These are phyloP conservation scores for Daldinia childiae DNA, from an alignment of 495 filamentous ascomycete genomes.

Conservation along the genomic window DNA sequence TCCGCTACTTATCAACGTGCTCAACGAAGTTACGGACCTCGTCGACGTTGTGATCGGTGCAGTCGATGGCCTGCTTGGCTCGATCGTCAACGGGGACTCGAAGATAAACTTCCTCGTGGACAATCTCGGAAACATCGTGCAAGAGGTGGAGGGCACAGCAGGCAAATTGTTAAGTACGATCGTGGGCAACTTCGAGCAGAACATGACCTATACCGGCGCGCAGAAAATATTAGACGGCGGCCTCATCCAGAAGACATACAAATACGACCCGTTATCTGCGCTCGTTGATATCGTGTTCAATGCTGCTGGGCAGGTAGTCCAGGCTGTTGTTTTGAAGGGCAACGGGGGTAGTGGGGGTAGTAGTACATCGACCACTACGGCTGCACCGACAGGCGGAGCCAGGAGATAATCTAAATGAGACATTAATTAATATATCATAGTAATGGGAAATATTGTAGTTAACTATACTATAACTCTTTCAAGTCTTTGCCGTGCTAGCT, in stretches of 20 bases:
- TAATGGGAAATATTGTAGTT: background rate
- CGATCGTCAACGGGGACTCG: slow-evolving; percentile 61
- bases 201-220: slow-evolving; percentile 66
- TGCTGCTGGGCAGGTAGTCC: slow-evolving; percentile 63
- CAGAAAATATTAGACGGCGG: slow-evolving; percentile 56
- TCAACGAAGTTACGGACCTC: slow-evolving; percentile 60
- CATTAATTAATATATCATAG: background rate
- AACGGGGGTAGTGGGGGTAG: slow-evolving; percentile 12
- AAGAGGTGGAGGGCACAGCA: slow-evolving; percentile 56
- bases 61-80: slow-evolving; percentile 63
- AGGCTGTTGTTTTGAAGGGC: slow-evolving; percentile 58
- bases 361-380: slow-evolving; percentile 16
- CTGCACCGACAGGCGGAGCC: background rate
- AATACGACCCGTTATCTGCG: slow-evolving; percentile 60
- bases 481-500: no score
- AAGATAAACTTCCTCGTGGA: slow-evolving; percentile 65
- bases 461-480: no score
- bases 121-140: slow-evolving; percentile 68
- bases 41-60: slow-evolving; percentile 62
- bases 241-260: slow-evolving; percentile 62
- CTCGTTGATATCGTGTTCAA: slow-evolving; percentile 68
- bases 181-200: slow-evolving; percentile 63
- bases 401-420: background rate
- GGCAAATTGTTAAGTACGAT: slow-evolving; percentile 55
- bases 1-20: slow-evolving; percentile 62